Evolutionary conservation across 176 grass and related monocot species (phyloP).

Genomic region (Neostapfia colusana): DNA sequence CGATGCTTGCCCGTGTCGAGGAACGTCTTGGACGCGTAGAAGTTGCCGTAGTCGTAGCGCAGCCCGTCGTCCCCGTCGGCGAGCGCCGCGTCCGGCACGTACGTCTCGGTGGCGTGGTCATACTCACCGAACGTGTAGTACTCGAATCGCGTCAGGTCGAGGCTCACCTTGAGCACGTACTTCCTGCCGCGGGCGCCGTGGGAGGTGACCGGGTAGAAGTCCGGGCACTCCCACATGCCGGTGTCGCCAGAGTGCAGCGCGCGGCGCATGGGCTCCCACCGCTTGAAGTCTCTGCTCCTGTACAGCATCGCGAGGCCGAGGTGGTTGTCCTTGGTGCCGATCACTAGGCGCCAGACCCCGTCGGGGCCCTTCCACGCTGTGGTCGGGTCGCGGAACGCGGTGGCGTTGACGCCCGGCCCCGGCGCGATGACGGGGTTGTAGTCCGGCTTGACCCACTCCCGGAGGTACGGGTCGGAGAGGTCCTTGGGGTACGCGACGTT

Average conservation of each 20-base stretch:
- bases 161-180: constrained; percentile 74
- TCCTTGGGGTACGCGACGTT: constrained; percentile 72
- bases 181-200: not conserved
- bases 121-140: constrained; percentile 71
- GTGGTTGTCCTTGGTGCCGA: constrained; percentile 54
- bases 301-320: constrained; percentile 46
- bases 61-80: constrained; percentile 50
- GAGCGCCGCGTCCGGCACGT: constrained; percentile 45
- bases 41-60: constrained; percentile 81
- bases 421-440: constrained; percentile 74
- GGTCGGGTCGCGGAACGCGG: constrained; percentile 66
- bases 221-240: constrained; percentile 94
- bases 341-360: constrained; percentile 44
- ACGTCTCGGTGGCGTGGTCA: constrained; percentile 50
- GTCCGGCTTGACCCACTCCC: constrained; percentile 68
- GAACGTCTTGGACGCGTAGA: constrained; percentile 89
- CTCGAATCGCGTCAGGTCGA: constrained; percentile 54
- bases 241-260: constrained; percentile 53
- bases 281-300: constrained; percentile 57
- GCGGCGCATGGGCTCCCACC: constrained; percentile 24
- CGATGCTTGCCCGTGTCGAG: constrained; percentile 55
- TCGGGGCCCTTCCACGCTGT: constrained; percentile 67
- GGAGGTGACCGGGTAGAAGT: constrained; percentile 63
- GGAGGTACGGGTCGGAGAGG: constrained; percentile 61
- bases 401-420: constrained; percentile 32